Base-by-base conservation (phyloP, 257 asterid species). In the Fraxinus pennsylvanica region DNA sequence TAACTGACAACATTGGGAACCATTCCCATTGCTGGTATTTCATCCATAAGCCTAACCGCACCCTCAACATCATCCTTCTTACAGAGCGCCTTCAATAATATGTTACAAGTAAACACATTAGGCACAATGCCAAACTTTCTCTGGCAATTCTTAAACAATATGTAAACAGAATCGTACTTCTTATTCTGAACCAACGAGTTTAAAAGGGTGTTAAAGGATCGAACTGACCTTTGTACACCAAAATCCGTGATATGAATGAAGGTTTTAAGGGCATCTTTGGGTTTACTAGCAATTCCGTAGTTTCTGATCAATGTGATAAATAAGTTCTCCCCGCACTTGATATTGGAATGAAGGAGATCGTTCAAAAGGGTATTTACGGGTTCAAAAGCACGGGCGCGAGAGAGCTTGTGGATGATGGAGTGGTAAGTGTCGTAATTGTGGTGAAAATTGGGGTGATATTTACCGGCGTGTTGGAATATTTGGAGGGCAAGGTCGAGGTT, bases 1-100 rank as follows among this genome's bases (percentile, higher is more conserved):
- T 93, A 95, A 76, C 94, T 95, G 75, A 92, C 94, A 84, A 91
- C 97, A 83, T 93, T 92, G 0, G 99, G 97, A 36, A 91, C 87
- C 81, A 95, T 72, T 21, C 98, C 98, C 94, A 93, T 89, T 38
- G 83, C 89, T 12, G 99, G 98, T 89, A 95, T 95, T 87, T 95
- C 99, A 82, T 91, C 97, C 7, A 95, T 68, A 87, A 95, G 79
- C 83, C 82, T 85, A 68, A 87, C 77, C 5, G 96, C 96, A 86
- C 90, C 86, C 76, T 82, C 87, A 50, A 90, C 71, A 73, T 93
- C 94, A 71, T 80, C 80, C 80, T 90, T 93, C 81, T 87, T 95
- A 81, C 99, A 89, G 77, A 93, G 77, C 27, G 96, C 98, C 82
- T 93, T 91, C 22, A 95, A 69, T 89, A 95, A 73, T 66, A 95